Evolutionary conservation across 345 rosid genomes (phyloP), one percentile per base, ranked within the genome.

Genomic region (Durio zibethinus): DNA sequence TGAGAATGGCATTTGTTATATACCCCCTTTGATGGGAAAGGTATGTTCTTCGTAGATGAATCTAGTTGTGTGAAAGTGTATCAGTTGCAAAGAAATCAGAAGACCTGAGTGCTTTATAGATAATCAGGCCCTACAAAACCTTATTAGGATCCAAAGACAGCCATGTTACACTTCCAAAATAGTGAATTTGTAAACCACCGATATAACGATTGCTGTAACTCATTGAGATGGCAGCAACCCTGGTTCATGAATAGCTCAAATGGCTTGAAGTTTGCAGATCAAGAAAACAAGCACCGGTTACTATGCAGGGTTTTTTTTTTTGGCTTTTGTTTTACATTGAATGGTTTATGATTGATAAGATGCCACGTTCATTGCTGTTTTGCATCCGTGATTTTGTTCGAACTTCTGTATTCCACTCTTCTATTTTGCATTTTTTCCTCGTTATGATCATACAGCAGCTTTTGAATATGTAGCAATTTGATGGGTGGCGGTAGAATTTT

Each of bases 31-130:
- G 71, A 56, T 43, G 65, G 48, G 76, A 79, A 79, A 76, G 63
- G 27, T 57, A 74, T 63, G 69, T 76, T 71, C 31, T 11, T 69
- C 60, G 47, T 75, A 65, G 81, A 77, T 77, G 67, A 70, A 57
- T 53, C 72, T 42, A 36, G 29, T 67, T 47, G 61, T 50, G 78
- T 75, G 76, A 74, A 69, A 47, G 20, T 54, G 54, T 69, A 48
- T 7, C 25, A 31, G 73, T 29, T 50, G 64, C 79, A 60, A 10
- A 69, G 53, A 68, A 64, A 63, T 54, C 38, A 52, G 4, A 4
- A 47, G 42, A 10, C 27, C 35, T 21, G 23, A 18, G 66, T 53
- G 71, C 38, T 47, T 68, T 67, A 12, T 21, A n/a, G 71, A 10
- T 40, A 65, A 38, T 67, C 72, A 67, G 72, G 35, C 11, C 5